These are phyloP conservation scores for Sporothrix schenckii DNA, from an alignment of 2,329 filamentous ascomycete genomes.

Conservation along the genomic window DNA sequence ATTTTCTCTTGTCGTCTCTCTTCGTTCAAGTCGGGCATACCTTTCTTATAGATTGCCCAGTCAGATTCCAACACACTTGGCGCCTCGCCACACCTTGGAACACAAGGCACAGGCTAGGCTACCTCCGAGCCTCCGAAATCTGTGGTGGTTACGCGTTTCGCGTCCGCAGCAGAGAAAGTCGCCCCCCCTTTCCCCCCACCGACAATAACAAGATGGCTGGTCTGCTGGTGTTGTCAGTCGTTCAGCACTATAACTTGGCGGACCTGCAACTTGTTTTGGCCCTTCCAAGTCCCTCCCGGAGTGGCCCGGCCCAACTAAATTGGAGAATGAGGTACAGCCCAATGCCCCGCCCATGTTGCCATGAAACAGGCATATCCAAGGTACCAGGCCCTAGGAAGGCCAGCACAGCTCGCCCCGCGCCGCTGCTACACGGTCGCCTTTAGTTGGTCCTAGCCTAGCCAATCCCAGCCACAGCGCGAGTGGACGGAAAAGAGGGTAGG, in stretches of 20 bases:
- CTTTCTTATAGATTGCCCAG: background rate
- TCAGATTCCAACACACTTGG: background rate
- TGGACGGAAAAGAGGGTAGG: background rate
- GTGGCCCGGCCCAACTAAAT: conserved; percentile 5
- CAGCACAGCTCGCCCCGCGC: conserved; percentile 13
- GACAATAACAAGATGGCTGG: too few relatives aligned
- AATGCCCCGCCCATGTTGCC: conserved; percentile 12
- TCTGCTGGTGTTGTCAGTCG: background rate
- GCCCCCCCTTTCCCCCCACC: background rate
- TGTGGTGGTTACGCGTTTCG: background rate
- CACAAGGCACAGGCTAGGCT: conserved; percentile 30
- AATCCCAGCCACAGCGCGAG: conserved; percentile 19
- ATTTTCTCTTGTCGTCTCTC: too few relatives aligned
- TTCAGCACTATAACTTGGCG: background rate
- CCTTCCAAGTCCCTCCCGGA: background rate
- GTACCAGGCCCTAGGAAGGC: background rate
- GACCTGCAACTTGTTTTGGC: background rate
- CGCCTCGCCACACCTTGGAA: background rate
- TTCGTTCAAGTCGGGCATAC: too few relatives aligned
- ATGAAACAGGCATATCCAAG: conserved; percentile 2
- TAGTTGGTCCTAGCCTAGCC: background rate
- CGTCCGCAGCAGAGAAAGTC: conserved; percentile 6
- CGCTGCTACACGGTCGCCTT: background rate
- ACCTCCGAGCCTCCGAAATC: background rate
- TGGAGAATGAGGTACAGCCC: background rate